Base-by-base conservation (phyloP, 257 asterid species). In the Euphrasia confusa region DNA sequence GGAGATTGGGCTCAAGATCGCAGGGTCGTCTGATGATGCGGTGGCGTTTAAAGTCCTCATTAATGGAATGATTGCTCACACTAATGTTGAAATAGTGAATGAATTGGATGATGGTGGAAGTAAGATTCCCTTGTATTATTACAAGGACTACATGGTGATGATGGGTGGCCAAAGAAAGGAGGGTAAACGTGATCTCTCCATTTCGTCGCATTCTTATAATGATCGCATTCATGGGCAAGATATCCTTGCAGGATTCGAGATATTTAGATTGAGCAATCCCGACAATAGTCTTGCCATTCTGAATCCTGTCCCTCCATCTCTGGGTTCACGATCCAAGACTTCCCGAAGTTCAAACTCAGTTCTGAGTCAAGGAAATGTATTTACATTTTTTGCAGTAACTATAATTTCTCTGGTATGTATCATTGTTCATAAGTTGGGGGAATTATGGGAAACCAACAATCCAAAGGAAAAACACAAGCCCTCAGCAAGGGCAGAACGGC, bases 401-500 rank as follows among this genome's bases (percentile, higher is more conserved):
- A 42, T 42, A 10, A 42, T 42, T 42, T 42, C 49, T 11, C 49
- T 42, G 49, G 14, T 42, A 10, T 10, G 49, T 42, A 42, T 42
- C 14, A 11, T 42, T 42, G 14, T 42, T 9, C 49, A 42, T 42
- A 42, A 42, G 49, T 42, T 42, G 14, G 14, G 14, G 49, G 49
- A 10, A 42, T 10, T 42, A 42, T 42, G 49, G 49, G 49, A 42
- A 42, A 14, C 3, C 12, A 42, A 42, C 49, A 42, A 14, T 12
- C 13, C 14, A 1, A 42, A 11, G 4, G 49, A 42, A 42, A 11
- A 10, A 42, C 49, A 42, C 14, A 42, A 48, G 54, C 54, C 54
- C 2, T 48, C 54, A 4, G 54, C 54, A n/a, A 48, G 54, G 24
- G 54, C 54, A 17, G 54, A 48, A n/a, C 54, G 54, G 18, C 54